Conservation (phyloP, 345 rosid genomes). For the Sonneratia caseolaris region DNA sequence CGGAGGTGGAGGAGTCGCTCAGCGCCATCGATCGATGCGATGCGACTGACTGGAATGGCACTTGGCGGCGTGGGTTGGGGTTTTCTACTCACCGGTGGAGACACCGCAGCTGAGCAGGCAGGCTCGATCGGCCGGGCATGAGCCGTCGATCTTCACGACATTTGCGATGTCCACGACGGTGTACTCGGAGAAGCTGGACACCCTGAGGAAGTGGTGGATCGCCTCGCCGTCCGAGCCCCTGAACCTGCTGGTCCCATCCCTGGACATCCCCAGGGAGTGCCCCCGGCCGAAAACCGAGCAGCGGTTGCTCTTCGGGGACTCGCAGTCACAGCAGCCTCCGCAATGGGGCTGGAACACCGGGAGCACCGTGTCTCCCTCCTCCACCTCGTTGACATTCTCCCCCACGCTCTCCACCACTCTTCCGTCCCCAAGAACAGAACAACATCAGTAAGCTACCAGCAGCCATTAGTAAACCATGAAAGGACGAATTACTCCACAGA, state of each 20-base stretch:
- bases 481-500: not conserved
- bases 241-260: slow-evolving; percentile 52
- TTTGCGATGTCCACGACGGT: slow-evolving; percentile 56
- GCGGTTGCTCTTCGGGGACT: slow-evolving; percentile 40
- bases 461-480: not conserved
- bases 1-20: not conserved
- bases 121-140: slow-evolving; percentile 38
- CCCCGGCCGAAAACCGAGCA: slow-evolving; percentile 21
- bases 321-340: slow-evolving; percentile 44
- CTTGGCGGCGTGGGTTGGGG: not conserved
- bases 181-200: slow-evolving; percentile 65
- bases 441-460: not conserved
- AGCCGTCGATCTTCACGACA: slow-evolving; percentile 33
- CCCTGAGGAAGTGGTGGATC: slow-evolving; percentile 35
- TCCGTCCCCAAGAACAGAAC: not conserved
- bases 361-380: slow-evolving; percentile 48
- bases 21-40: no score
- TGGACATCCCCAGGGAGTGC: slow-evolving; percentile 18
- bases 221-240: slow-evolving; percentile 40
- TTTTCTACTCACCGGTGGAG: slow-evolving; percentile 32
- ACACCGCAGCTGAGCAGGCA: slow-evolving; percentile 58
- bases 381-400: slow-evolving; percentile 39
- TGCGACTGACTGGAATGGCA: no score
- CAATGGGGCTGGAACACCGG: slow-evolving; percentile 50
- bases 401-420: slow-evolving; percentile 80